Base-by-base conservation (phyloP, 257 asterid species). In the Catharanthus roseus region DNA sequence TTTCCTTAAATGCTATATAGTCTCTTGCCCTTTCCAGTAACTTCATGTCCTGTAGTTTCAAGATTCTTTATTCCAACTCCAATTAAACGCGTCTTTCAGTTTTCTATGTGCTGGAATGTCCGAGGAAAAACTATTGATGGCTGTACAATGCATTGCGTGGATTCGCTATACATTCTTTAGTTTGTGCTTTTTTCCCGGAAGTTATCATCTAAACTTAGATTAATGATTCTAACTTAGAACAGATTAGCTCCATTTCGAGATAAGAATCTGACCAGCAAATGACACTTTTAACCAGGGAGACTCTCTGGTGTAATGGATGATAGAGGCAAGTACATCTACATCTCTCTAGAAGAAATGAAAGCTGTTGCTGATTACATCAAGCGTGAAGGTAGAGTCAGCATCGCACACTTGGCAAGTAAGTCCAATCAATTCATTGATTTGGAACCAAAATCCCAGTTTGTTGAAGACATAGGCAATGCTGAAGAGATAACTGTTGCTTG, bases 291-390 rank as follows among this genome's bases (percentile, higher is more conserved):
- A 28, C 55, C 93, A 95, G 99, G 97, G 80, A 84, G 93, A 72
- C 73, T 95, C 53, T 95, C 99, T 9, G 97, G 99, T 71, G 97
- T 91, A 39, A 95, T 95, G 99, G 99, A 95, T 51, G 99, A 95
- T 71, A 81, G 99, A 79, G 99, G 98, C 68, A 93, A 93, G 74
- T 91, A 86, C 84, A 93, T 93, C 73, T 91, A 93, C 86, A 85
- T 93, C 70, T 93, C 98, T 0, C 67, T 83, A 72, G 98, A 93
- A 76, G 96, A 93, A 86, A 90, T 93, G 98, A 85, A 81, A 82
- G 97, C 97, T 9, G 97, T 95, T 71, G 97, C 97, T 0, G 99
- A 95, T 80, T 95, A 95, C 82, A 95, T 91, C 51, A 89, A 66
- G 84, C 96, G 93, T 8, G 92, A 89, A 80, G 99, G 97, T 53